phyloP scores from a whole-genome alignment of 2,329 filamentous ascomycete genomes.

The Claviceps arundinis region DNA sequence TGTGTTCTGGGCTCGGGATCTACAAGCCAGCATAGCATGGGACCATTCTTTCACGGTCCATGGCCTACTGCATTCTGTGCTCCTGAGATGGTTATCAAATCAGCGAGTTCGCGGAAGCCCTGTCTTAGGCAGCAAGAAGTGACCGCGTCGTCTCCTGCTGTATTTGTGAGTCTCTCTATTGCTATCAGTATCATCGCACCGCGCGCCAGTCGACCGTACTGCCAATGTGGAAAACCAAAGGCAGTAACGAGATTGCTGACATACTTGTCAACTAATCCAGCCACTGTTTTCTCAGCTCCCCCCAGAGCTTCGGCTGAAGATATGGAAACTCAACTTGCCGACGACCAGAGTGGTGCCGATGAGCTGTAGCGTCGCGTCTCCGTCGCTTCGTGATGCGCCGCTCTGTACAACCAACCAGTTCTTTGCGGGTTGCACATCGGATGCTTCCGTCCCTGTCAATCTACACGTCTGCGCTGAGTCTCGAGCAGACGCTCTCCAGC shows the following conservation, averaged over 20 bases:
- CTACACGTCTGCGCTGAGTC: constrained; percentile 34
- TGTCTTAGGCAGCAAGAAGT: background rate
- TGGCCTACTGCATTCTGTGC: constrained; percentile 1
- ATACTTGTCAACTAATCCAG: constrained; percentile 14
- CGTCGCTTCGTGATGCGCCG: constrained; percentile 10
- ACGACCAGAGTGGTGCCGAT: constrained; percentile 30
- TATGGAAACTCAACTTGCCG: constrained; percentile 33
- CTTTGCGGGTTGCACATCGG: constrained; percentile 25
- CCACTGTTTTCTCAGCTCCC: constrained; percentile 29
- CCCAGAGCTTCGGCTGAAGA: constrained; percentile 31
- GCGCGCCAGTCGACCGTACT: background rate
- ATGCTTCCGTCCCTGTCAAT: constrained; percentile 27
- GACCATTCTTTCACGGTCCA: constrained; percentile 3
- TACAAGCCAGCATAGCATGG: constrained; percentile 1
- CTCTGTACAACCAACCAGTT: constrained; percentile 8
- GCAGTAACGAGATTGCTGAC: background rate
- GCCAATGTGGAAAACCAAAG: background rate
- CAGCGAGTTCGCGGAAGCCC: background rate
- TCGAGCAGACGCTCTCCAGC: constrained; percentile 28
- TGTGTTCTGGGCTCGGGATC: background rate
- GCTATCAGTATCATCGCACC: background rate
- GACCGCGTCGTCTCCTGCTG: background rate
- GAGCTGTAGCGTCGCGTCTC: constrained; percentile 22
- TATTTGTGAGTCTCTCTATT: constrained; percentile 6
- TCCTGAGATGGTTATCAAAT: constrained; percentile 1